phyloP scores from a whole-genome alignment of 139 green algal genomes.

The Coelastrella sp. region DNA sequence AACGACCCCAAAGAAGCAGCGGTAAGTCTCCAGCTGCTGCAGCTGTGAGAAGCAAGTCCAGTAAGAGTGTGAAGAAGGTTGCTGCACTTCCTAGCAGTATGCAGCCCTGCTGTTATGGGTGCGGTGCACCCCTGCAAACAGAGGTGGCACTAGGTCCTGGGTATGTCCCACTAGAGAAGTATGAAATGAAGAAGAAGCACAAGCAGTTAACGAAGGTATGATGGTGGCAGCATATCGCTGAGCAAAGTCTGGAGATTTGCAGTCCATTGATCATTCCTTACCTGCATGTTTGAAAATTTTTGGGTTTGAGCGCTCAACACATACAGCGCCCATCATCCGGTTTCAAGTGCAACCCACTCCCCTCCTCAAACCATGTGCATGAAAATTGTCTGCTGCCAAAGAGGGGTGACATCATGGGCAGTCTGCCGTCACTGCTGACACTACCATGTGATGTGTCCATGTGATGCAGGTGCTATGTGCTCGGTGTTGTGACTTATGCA shows the following conservation, averaged over 20 bases:
- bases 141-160: slow-evolving; percentile 59
- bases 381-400: no score
- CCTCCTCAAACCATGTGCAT: no score
- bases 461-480: slow-evolving; percentile 69
- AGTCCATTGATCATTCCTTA: no score
- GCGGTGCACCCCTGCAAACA: slow-evolving; percentile 77
- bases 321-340: no score
- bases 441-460: no score
- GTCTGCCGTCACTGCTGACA: no score
- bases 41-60: neutral
- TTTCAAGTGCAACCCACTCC: no score
- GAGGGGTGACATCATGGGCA: no score
- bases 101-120: slow-evolving; percentile 86
- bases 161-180: slow-evolving; percentile 77
- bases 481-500: slow-evolving; percentile 84
- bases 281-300: no score
- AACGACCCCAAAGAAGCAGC: neutral
- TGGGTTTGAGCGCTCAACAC: no score
- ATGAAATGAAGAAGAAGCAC: slow-evolving; percentile 62
- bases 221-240: neutral
- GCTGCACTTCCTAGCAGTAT: neutral
- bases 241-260: no score
- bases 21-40: neutral
- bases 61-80: slow-evolving; percentile 15
- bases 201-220: slow-evolving; percentile 76